A percentile compares a stretch with the other conserved stretches of the same genome.
These are phyloP conservation scores for Elsinoe australis DNA, from an alignment of 2,329 filamentous ascomycete species.

Conservation along the genomic window DNA sequence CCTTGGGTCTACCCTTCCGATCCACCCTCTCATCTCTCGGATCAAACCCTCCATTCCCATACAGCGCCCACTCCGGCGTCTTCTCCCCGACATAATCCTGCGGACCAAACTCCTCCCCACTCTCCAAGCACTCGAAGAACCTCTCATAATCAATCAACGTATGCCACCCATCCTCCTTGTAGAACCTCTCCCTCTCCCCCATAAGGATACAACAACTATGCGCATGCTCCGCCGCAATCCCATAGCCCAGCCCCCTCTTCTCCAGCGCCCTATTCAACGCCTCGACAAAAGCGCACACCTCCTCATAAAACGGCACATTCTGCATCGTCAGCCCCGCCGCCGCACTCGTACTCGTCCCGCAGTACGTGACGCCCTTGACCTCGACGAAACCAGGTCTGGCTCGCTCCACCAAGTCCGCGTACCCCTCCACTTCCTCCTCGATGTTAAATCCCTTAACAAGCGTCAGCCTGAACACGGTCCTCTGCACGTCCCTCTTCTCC, in stretches of 20 bases:
- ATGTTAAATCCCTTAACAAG: constrained; percentile 98
- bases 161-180: constrained; percentile 71
- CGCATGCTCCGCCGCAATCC: constrained; percentile 88
- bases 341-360: constrained; percentile 77
- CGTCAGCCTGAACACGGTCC: constrained; percentile 89
- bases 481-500: constrained; percentile 72
- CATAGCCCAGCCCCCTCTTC: constrained; percentile 67
- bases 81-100: constrained; percentile 83
- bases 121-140: constrained; percentile 79
- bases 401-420: constrained; percentile 78
- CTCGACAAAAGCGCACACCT: constrained; percentile 74
- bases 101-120: constrained; percentile 58
- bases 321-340: constrained; percentile 89
- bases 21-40: constrained; percentile 81
- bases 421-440: constrained; percentile 84
- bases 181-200: constrained; percentile 68
- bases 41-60: constrained; percentile 92
- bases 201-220: constrained; percentile 90
- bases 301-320: constrained; percentile 93
- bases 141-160: constrained; percentile 82
- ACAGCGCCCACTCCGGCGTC: constrained; percentile 89
- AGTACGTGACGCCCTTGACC: constrained; percentile 95
- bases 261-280: constrained; percentile 63
- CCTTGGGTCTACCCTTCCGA: constrained; percentile 55
- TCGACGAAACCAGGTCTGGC: constrained; percentile 88